Evolutionary conservation across 208 protist genomes (phyloP), one percentile per base, ranked within the genome.

Genomic region (Acanthamoeba triangularis): DNA sequence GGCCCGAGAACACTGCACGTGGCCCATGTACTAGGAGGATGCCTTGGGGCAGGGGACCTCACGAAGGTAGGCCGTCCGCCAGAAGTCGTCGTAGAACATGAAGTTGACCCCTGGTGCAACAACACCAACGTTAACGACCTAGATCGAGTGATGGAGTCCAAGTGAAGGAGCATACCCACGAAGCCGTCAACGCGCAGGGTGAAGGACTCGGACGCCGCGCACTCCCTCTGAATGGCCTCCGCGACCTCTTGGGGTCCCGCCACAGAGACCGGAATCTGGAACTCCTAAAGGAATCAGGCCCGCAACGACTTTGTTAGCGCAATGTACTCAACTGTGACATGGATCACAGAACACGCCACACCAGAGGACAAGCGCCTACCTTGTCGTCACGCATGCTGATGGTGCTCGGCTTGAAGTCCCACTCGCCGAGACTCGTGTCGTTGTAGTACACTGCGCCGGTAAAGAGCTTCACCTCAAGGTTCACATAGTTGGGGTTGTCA

Each of bases 71-170:
- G 78, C 2, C 14, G 78, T 87, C 4, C 78, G 14, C 78, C 78
- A 87, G 49, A 87, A 87, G 49, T 87, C 78, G 49, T 87, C 78
- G 18, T 87, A 87, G 49, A 87, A 87, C 78, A 87, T 87, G 23
- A 87, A 87, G 78, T 87, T 87, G 28, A 87, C 78, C 2, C 78
- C 78, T 87, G 47, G 23, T n/a, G n/a, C n/a, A n/a, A n/a, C n/a
- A n/a, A n/a, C n/a, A n/a, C n/a, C n/a, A n/a, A n/a, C n/a, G n/a
- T n/a, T n/a, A n/a, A n/a, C n/a, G n/a, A n/a, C n/a, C n/a, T n/a
- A n/a, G n/a, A n/a, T n/a, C n/a, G n/a, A n/a, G n/a, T n/a, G n/a
- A n/a, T n/a, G n/a, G n/a, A n/a, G n/a, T n/a, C n/a, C 35, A 78
- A 78, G 23, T 28, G 3, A 25, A 7, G 35, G 1, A 78, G 16